Evolutionary conservation across 1,284 basidiomycete species (phyloP).

Genomic region (Malassezia globosa): DNA sequence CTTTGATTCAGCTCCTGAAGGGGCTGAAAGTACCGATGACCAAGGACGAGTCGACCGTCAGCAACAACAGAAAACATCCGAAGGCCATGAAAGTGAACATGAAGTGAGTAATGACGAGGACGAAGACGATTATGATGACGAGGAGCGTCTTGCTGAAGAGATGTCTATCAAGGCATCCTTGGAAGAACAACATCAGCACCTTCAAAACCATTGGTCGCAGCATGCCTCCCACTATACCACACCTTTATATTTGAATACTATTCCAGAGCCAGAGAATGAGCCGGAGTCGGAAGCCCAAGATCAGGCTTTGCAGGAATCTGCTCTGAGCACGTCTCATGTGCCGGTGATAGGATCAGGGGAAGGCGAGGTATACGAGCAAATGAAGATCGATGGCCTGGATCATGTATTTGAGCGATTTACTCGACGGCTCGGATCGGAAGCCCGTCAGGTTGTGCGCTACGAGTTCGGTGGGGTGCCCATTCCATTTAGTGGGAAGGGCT

Average conservation of each 20-base stretch:
- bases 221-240: slow-evolving; percentile 22
- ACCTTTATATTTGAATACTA: slow-evolving; percentile 36
- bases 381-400: slow-evolving; percentile 35
- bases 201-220: slow-evolving; percentile 26
- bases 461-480: slow-evolving; percentile 38
- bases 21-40: neutral
- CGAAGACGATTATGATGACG: slow-evolving; percentile 25
- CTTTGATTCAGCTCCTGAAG: slow-evolving; percentile 18
- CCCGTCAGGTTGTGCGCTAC: slow-evolving; percentile 41
- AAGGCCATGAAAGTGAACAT: neutral
- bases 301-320: neutral
- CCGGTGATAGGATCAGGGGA: slow-evolving; percentile 15
- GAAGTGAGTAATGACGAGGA: slow-evolving; percentile 15
- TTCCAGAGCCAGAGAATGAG: slow-evolving; percentile 29
- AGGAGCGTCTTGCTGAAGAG: slow-evolving; percentile 38
- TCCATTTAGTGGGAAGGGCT: slow-evolving; percentile 30
- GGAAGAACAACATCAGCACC: slow-evolving; percentile 11
- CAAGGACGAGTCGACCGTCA: neutral
- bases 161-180: slow-evolving; percentile 40
- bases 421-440: slow-evolving; percentile 29
- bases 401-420: slow-evolving; percentile 40
- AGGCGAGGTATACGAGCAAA: slow-evolving; percentile 37
- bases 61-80: neutral
- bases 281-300: neutral
- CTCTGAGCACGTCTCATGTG: slow-evolving; percentile 2